Evolutionary conservation across 371 early-diverging fungal species (phyloP), one percentile per base, ranked within the genome.

Genomic region (Saksenaea oblongispora): DNA sequence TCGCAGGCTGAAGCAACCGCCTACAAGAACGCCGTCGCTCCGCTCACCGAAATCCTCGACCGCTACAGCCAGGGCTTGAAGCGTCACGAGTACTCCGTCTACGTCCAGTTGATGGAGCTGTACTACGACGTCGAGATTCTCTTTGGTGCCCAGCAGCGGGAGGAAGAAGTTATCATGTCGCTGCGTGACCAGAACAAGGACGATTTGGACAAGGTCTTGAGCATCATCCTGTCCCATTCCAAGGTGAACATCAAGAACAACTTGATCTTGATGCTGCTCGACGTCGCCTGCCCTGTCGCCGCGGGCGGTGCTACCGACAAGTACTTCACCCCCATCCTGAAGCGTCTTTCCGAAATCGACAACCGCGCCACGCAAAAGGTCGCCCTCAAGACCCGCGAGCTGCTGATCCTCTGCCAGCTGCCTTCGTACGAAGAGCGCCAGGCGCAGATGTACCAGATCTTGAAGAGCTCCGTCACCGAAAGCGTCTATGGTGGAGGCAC

Each of bases 391-490:
- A 97, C 97, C 5, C 91, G 97, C 67, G 98, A 97, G 73, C 74
- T 96, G 47, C 79, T 97, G 61, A 94, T 98, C 63, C 91, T 92
- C 64, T 90, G 90, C 82, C 97, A 96, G 75, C 73, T 96, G 62
- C 98, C 98, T 28, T 94, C 94, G 36, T 91, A 89, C 57, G 93
- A 95, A 72, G 97, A 97, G 73, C 90, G 98, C 64, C 85, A 87
- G 66, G 66, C 78, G 44, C 90, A 91, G 70, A 95, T 96, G 87
- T 88, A 90, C 67, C 84, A 88, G 61, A 94, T 95, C 59, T 84
- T 98, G 56, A 80, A 83, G 61, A 83, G 83, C 36, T 89, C 94
- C 10, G 90, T 94, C 27, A 91, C 89, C 17, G 93, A 93, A 69
- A 88, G 84, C 54, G 86, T 89, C 35, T 90, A 92, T 65, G 92